Base-by-base conservation (phyloP, 2,329 filamentous ascomycete genomes). In the Drechmeria coniospora region DNA sequence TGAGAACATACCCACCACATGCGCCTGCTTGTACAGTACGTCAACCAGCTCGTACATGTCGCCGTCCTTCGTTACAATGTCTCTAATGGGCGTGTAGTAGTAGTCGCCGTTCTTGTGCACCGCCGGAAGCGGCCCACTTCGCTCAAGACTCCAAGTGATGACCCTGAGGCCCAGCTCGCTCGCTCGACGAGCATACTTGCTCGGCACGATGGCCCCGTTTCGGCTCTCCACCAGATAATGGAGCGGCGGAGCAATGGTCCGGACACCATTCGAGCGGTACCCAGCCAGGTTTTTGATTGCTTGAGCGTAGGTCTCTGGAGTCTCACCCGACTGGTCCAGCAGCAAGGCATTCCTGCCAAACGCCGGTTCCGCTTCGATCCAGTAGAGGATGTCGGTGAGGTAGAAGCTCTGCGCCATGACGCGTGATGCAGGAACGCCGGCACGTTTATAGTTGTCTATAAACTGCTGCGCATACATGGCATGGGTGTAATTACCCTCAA, bases 141-240 rank as follows among this genome's bases (percentile, higher is more conserved):
- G 63, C 51, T 82, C 77, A 25, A 79, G 61, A 6, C 64, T 70
- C 76, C 76, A 82, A 1, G 73, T 65, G 23, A 80, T 63, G 33
- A 81, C 68, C 26, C 74, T 61, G 23, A 81, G 53, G 1, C 70
- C 72, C 6, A 71, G 62, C 37, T 64, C 54, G 44, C 69, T 71
- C 13, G 72, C 74, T 26, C 59, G 59, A 24, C 51, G 54, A 4
- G 76, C 75, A 38, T 81, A 82, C 21, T 52, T 54, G 24, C 68
- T 75, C 4, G 75, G 69, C 5, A 76, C 59, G 22, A 79, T 72
- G 37, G 62, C 59, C 34, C 61, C 59, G 4, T 60, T 51, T 15
- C 57, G 51, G 15, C 63, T 49, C 1, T 61, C 54, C 8, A 79
- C 61, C 13, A 80, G 61, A 34, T 74, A 75, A 29, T 62, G 63